phyloP scores from a whole-genome alignment of 106 monocot genomes.

The Acanthochlamys bracteata region DNA sequence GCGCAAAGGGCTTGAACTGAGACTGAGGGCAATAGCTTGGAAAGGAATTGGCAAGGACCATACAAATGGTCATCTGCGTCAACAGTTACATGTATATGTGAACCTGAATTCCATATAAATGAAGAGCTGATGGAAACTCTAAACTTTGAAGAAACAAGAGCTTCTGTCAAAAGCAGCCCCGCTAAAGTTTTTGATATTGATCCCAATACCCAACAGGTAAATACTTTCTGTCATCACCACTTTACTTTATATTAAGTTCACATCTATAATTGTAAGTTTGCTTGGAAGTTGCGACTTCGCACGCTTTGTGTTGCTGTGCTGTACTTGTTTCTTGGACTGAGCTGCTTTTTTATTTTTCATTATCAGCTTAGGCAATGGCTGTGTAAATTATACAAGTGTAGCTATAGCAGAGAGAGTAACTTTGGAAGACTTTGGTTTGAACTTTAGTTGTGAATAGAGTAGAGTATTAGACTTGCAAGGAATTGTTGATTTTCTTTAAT shows the following conservation, averaged over 20 bases:
- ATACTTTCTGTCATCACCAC: neutral
- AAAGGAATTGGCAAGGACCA: conserved; percentile 99
- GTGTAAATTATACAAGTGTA: no score
- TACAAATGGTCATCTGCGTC: conserved; percentile 96
- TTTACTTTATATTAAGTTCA: neutral
- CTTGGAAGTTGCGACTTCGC: no score
- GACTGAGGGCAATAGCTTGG: conserved; percentile 87
- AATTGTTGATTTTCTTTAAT: no score
- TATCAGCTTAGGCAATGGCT: no score
- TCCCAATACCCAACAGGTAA: conserved; percentile 69
- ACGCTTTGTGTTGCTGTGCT: no score
- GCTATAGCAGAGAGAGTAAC: no score
- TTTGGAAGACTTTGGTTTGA: no score
- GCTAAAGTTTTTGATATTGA: conserved; percentile 88
- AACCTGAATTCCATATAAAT: conserved; percentile 93
- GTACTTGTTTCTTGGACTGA: no score
- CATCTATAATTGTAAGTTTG: neutral
- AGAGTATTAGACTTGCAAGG: no score
- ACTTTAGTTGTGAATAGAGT: no score
- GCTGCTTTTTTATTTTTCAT: no score
- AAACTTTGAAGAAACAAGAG: conserved; percentile 57
- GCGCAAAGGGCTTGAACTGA: conserved; percentile 89
- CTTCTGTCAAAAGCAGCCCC: conserved; percentile 88
- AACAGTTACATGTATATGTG: conserved; percentile 96
- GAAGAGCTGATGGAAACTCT: conserved; percentile 90